A percentile compares a stretch with the other conserved stretches of the same genome.
Evolutionary conservation across 106 monocot species (phyloP).

Genomic region (Apostasia ramifera): DNA sequence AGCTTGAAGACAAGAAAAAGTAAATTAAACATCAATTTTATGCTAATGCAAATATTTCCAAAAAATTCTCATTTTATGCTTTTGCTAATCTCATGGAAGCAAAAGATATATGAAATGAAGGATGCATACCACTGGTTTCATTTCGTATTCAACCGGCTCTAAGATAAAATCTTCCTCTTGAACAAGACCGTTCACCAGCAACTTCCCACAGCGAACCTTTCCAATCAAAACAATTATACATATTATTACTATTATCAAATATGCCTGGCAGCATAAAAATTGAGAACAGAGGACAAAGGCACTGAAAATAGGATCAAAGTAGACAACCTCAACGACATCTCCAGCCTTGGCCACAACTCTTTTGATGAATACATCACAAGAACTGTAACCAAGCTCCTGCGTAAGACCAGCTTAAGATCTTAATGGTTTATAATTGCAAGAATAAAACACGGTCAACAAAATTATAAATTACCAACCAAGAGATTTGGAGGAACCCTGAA

Average conservation of each 20-base stretch:
- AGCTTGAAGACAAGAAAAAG: too few species aligned
- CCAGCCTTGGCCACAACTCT: slow-evolving; percentile 91
- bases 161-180: slow-evolving; percentile 89
- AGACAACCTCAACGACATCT: slow-evolving; percentile 73
- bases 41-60: too few species aligned
- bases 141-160: slow-evolving; percentile 75
- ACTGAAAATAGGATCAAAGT: neutral
- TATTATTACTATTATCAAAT: neutral
- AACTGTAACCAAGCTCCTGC: slow-evolving; percentile 62
- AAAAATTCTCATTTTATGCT: too few species aligned
- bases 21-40: too few species aligned
- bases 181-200: slow-evolving; percentile 69
- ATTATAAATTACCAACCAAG: slow-evolving; percentile 25
- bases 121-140: slow-evolving; percentile 63
- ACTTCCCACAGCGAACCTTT: slow-evolving; percentile 77
- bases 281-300: too few species aligned
- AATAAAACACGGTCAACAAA: too few species aligned
- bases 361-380: slow-evolving; percentile 92
- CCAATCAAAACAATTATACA: neutral
- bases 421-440: too few species aligned
- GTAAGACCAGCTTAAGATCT: neutral
- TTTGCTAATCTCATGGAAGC: too few species aligned
- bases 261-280: too few species aligned
- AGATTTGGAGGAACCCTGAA: slow-evolving; percentile 70
- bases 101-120: neutral